Base-by-base conservation (phyloP, 345 rosid species). In the Geranium brycei region DNA sequence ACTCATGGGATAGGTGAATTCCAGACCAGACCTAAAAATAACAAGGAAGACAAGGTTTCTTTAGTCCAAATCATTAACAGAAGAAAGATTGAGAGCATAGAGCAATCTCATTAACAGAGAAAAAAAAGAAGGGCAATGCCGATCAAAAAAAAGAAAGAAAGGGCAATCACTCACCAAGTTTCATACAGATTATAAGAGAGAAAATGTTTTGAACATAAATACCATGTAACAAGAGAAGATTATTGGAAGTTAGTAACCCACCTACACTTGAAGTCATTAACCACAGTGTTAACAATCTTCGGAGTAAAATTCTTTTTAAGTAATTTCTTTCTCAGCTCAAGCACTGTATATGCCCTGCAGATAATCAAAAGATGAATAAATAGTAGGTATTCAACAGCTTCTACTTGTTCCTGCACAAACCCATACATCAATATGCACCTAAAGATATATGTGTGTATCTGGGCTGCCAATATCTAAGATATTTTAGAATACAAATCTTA, bases 311-410 rank as follows among this genome's bases (percentile, higher is more conserved):
- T 84, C 85, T 86, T 92, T 57, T 74, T 85, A 7, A 57, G 68
- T 51, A 87, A 76, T 71, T 92, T 92, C 85, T 87, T 92, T 77
- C 77, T 81, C 71, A 92, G 77, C 73, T 89, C 90, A 31, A 64
- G 79, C 14, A 84, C 81, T 41, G 96, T 77, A 76, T 63, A 86
- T 68, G 95, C 88, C 79, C 95, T 92, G 62, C 59, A 64, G 62
- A 62, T 66, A 56, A 35, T 6, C 8, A 63, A 4, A 17, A 14
- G 38, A 19, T 47, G 8, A 19, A 19, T 16, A 18, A 13, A 53
- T n/a, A 65, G 28, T 64, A 19, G 41, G 7, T 51, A 53, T 32
- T 23, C 18, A 4, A 5, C 13, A 19, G 16, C 16, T 4, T 15
- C 4, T 28, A 5, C 11, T 10, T 8, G 28, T 17, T 17, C 28